phyloP scores from a whole-genome alignment of 306 rosid species.

The Herpetospermum pedunculosum region DNA sequence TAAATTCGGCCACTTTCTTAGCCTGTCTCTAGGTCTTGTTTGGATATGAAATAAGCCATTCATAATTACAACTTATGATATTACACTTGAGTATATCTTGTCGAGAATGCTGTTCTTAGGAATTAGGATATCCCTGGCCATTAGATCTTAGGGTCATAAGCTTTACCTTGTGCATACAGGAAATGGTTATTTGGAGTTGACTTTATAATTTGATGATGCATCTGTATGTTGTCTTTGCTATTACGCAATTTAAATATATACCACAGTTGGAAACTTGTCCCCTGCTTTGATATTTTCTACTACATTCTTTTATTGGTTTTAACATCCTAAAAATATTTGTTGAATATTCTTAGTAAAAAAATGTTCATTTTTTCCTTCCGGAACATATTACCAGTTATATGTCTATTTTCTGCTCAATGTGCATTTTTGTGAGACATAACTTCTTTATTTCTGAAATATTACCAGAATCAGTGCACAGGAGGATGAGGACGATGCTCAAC shows the following conservation, averaged over 20 bases:
- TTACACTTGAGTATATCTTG: not conserved
- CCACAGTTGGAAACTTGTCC: not conserved
- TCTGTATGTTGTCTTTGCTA: not conserved
- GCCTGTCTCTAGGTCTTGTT: not conserved
- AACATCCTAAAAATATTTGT: not conserved
- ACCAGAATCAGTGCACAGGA: constrained; percentile 90
- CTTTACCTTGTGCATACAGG: not conserved
- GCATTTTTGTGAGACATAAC: not conserved
- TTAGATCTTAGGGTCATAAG: not conserved
- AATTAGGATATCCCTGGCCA: not conserved
- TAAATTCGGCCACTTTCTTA: not conserved
- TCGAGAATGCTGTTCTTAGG: not conserved
- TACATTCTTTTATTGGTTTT: not conserved
- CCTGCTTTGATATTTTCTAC: not conserved
- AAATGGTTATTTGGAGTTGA: not conserved
- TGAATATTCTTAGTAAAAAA: not conserved
- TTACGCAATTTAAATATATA: not conserved
- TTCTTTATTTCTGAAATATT: constrained; percentile 3
- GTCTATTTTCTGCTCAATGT: not conserved
- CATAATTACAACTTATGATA: not conserved
- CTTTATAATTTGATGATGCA: not conserved
- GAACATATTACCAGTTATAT: not conserved
- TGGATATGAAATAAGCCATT: not conserved
- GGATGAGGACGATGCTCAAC: constrained; percentile 82
- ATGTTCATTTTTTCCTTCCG: not conserved